Conservation (phyloP, 2,329 filamentous ascomycete genomes). For the Colletotrichum lentis region DNA sequence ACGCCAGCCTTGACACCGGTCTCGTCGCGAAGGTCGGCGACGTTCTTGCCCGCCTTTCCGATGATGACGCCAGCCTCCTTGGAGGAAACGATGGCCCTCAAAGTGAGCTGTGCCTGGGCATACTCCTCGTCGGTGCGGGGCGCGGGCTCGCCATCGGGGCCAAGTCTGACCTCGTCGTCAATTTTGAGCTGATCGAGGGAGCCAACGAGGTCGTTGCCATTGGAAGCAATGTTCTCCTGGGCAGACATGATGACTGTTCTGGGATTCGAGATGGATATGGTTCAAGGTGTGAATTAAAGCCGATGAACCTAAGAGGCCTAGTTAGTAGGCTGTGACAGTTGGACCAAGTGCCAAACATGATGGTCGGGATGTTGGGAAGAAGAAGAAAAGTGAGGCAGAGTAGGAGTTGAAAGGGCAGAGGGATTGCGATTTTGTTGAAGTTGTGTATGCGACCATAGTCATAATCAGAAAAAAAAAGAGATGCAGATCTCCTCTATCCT, state of each 20-base stretch:
- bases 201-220: constrained; percentile 69
- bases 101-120: constrained; percentile 87
- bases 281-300: constrained; percentile 1
- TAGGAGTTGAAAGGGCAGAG: neutral
- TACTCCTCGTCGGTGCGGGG: constrained; percentile 98
- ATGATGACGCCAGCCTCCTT: constrained; percentile 99
- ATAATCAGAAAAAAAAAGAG: neutral
- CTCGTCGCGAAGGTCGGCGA: constrained; percentile 94
- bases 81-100: constrained; percentile 97
- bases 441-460: constrained; percentile 8
- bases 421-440: neutral
- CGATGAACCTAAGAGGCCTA: neutral
- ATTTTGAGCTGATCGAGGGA: constrained; percentile 72
- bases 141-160: constrained; percentile 77
- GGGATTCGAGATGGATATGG: constrained; percentile 17
- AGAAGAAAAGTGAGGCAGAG: neutral
- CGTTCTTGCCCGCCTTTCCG: constrained; percentile 98
- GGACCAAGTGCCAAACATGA: neutral
- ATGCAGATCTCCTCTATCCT: no score
- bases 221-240: constrained; percentile 65
- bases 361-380: no score
- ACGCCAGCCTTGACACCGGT: constrained; percentile 98
- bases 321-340: neutral
- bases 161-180: constrained; percentile 68
- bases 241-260: constrained; percentile 63